Evolutionary conservation across 768 basidiomycete genomes (phyloP).

Genomic region (Phlebiopsis gigantea): DNA sequence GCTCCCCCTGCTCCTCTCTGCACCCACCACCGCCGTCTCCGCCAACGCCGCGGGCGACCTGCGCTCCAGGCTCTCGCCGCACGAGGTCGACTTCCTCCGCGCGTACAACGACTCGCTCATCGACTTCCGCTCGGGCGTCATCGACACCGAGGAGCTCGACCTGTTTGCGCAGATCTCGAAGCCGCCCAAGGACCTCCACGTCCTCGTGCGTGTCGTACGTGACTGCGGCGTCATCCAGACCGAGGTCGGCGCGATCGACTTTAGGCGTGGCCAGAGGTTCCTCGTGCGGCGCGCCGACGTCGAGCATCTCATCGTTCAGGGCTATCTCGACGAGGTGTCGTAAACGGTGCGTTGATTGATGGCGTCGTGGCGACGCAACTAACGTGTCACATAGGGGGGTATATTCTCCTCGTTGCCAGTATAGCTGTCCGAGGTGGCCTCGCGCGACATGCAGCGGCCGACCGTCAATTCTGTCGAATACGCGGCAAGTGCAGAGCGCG

Average conservation of each 20-base stretch:
- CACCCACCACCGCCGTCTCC: neutral
- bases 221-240: conserved; percentile 93
- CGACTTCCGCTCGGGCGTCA: conserved; percentile 67
- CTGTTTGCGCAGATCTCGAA: conserved; percentile 76
- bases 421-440: too few relatives aligned
- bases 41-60: conserved; percentile 34
- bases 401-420: too few relatives aligned
- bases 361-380: too few relatives aligned
- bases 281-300: conserved; percentile 86
- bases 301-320: conserved; percentile 91
- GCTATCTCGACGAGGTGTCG: conserved; percentile 86
- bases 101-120: conserved; percentile 77
- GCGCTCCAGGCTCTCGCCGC: conserved; percentile 69
- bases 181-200: conserved; percentile 88
- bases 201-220: conserved; percentile 77
- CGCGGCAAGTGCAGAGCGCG: too few relatives aligned
- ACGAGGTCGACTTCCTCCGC: conserved; percentile 81
- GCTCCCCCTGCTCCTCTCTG: conserved; percentile 71
- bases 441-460: too few relatives aligned
- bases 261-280: conserved; percentile 84
- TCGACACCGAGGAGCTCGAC: conserved; percentile 72
- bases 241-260: conserved; percentile 86
- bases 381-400: too few relatives aligned
- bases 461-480: too few relatives aligned
- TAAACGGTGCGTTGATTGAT: too few relatives aligned